Percentiles rank a stretch among this genome's conserved stretches.
Evolutionary conservation across 176 grass and related monocot species (phyloP).

Genomic region (Juncus inflexus): DNA sequence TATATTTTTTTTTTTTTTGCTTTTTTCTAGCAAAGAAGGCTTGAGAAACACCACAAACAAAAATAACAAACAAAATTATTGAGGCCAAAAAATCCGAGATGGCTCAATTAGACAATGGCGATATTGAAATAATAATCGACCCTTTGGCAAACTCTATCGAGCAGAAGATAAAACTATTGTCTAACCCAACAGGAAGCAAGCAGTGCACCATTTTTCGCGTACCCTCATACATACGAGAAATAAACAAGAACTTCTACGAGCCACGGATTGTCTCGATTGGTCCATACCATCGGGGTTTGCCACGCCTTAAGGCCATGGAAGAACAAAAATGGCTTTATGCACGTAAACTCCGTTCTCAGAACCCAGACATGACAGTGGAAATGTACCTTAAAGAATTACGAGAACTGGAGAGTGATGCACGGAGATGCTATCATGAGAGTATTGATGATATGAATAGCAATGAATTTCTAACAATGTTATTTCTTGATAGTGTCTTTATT

Average conservation of each 20-base stretch:
- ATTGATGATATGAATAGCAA: neutral
- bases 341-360: neutral
- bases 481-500: slow-evolving; percentile 9
- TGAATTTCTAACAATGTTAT: slow-evolving; percentile 2
- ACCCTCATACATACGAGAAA: neutral
- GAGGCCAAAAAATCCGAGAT: no score
- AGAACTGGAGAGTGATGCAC: neutral
- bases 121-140: no score
- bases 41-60: no score
- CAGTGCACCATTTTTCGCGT: neutral
- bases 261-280: slow-evolving; percentile 4
- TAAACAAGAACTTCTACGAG: neutral
- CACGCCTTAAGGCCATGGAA: neutral
- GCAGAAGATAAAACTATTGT: no score
- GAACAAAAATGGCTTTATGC: neutral
- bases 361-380: neutral
- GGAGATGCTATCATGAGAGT: neutral
- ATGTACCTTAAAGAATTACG: neutral
- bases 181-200: no score
- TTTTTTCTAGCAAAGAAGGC: no score
- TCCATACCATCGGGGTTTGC: neutral
- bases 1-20: no score
- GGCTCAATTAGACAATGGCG: no score
- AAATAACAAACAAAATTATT: no score
- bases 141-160: no score